Evolutionary conservation across 805 yeast species (phyloP), one percentile per base, ranked within the genome.

Genomic region (Wickerhamiella vanderwaltii): DNA sequence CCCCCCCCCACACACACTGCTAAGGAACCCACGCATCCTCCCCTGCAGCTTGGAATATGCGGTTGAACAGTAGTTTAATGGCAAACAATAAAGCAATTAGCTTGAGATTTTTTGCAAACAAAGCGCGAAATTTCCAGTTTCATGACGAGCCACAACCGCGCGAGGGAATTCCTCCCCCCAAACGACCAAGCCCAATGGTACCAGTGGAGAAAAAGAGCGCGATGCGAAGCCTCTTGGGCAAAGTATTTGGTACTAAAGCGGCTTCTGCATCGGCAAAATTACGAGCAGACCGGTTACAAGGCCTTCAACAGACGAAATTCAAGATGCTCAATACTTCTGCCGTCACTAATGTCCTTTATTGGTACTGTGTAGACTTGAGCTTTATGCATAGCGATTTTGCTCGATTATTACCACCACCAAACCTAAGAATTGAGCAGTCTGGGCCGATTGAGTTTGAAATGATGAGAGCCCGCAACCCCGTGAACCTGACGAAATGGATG

Each of bases 381-480:
- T 54, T 58, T 31, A 39, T 49, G 33, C 49, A 54, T 25, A 43
- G 52, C 16, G 64, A 60, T 39, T 57, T 60, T 38, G 50, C 50
- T 34, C 53, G 64, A n/a, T 37, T 60, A 9, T 48, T 58, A 16
- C 62, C 61, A 12, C 52, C 51, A 1, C 29, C 36, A 12, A 40
- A 37, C 22, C 39, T 47, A 35, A 47, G 55, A 6, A 29, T 48
- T 3, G 50, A 48, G 25, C 24, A 25, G 7, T 42, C 48, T 22
- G 41, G 31, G 15, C 31, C 42, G 9, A 45, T 51, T 11, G 59
- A 54, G 22, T 63, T 71, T 39, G 56, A 57, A n/a, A 64, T 69
- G 2, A 60, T 72, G 12, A 67, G 74, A 43, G 71, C 71, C 9
- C 55, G 86, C 40, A 62, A 69, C 46, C 70, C 73, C 0, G 38